These are phyloP conservation scores for Platanus orientalis DNA, from an alignment of 164 flowering plant species.

Conservation along the genomic window DNA sequence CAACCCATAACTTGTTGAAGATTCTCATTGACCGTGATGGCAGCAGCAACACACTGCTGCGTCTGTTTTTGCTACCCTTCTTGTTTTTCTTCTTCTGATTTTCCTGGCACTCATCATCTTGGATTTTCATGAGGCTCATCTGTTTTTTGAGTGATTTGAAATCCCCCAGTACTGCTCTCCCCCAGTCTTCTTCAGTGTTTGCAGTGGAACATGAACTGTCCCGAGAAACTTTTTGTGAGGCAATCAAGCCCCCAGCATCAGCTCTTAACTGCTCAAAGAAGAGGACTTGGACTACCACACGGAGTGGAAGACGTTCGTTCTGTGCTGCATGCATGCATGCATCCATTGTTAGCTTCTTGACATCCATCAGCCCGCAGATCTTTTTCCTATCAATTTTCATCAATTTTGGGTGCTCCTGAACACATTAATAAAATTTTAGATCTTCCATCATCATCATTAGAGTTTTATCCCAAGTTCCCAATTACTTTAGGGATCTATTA, in stretches of 20 bases:
- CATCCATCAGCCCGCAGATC: constrained; percentile 74
- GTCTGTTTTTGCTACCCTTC: constrained; percentile 39
- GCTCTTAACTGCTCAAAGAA: constrained; percentile 72
- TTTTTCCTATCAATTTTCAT: constrained; percentile 69
- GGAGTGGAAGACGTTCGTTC: constrained; percentile 77
- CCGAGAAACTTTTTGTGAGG: constrained; percentile 18
- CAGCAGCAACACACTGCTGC: constrained; percentile 45
- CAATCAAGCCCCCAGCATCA: constrained; percentile 27
- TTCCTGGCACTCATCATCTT: constrained; percentile 28
- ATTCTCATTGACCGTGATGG: constrained; percentile 80
- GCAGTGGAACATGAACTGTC: constrained; percentile 34
- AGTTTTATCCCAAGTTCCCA: no score
- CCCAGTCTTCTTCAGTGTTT: constrained; percentile 46
- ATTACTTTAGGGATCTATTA: no score
- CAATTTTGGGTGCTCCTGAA: constrained; percentile 65
- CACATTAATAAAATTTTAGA: background rate
- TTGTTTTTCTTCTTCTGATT: constrained; percentile 30
- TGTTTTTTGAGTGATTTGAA: constrained; percentile 37
- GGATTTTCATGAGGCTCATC: constrained; percentile 34
- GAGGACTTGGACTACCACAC: constrained; percentile 84
- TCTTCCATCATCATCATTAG: background rate
- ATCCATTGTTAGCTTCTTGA: constrained; percentile 60
- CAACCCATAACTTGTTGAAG: constrained; percentile 63
- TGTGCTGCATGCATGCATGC: constrained; percentile 87
- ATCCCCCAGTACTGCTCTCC: constrained; percentile 25